Base-by-base conservation (phyloP, 768 basidiomycete species). In the Dioszegia crocea region DNA sequence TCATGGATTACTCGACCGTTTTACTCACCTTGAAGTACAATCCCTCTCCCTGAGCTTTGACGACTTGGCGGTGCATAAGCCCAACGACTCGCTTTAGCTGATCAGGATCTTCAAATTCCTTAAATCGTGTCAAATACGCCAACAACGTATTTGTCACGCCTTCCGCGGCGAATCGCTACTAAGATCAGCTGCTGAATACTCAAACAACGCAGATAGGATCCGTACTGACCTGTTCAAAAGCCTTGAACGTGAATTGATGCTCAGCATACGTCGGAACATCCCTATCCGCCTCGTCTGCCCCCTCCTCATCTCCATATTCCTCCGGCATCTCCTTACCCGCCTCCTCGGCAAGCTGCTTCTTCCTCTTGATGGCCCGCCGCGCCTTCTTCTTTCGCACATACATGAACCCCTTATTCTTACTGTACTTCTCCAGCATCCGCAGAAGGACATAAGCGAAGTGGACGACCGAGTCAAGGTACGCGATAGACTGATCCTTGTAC, bases 1-100 rank as follows among this genome's bases (percentile, higher is more conserved):
- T n/a, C n/a, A n/a, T 39, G 44, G 26, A 29, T 5, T 5, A 46
- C 24, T 44, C 44, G 1, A 44, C 50, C 61, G 60, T 43, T n/a
- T 41, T n/a, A 38, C 50, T 61, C 60, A 91, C 94, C 79, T 93
- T 90, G 83, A 94, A 99, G 78, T 91, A 98, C 9, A 99, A 78
- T 0, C 88, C 94, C 74, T 98, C 96, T 0, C 91, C 90, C 75
- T 96, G 92, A 16, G 87, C 86, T 67, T 84, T 86, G 61, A 99
- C 84, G 44, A 87, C 92, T 64, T 94, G 90, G 14, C 96, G 84
- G 74, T 98, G 90, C 66, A 99, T 82, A 65, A 99, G 79, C 64
- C 83, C 84, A 31, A 98, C 91, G 38, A 91, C 87, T 46, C 92
- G 84, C 75, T 88, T 89, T 86, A 98, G 88, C 72, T 87, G 83